phyloP scores from a whole-genome alignment of 805 yeast genomes.

The Suhomyces pyralidae region DNA sequence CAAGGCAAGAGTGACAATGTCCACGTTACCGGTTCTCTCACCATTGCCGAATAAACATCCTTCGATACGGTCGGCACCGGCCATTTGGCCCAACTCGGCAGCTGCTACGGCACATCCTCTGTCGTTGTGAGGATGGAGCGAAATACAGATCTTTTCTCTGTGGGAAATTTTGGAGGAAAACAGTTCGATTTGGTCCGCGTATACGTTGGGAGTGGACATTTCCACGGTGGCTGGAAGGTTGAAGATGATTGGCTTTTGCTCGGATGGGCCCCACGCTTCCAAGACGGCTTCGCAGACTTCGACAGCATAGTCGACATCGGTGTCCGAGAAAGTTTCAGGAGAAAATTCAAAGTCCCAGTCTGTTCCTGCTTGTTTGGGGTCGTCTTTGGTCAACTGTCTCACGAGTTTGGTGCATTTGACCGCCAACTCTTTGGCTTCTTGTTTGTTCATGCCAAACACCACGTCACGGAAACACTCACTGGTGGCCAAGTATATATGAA shows the following conservation, averaged over 20 bases:
- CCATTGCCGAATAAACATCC: slow-evolving; percentile 86
- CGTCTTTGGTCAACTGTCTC: slow-evolving; percentile 66
- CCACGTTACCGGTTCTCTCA: slow-evolving; percentile 86
- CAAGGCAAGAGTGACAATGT: slow-evolving; percentile 71
- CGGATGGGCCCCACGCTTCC: slow-evolving; percentile 68
- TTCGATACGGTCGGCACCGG: slow-evolving; percentile 87
- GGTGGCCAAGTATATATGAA: slow-evolving; percentile 75
- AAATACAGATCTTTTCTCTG: slow-evolving; percentile 68
- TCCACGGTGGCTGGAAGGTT: slow-evolving; percentile 86
- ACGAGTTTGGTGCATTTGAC: slow-evolving; percentile 62
- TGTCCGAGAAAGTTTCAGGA: slow-evolving; percentile 77
- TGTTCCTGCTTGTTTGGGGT: slow-evolving; percentile 49
- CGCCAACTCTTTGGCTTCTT: slow-evolving; percentile 59
- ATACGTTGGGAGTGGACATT: slow-evolving; percentile 75
- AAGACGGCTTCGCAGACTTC: slow-evolving; percentile 73
- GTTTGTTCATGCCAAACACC: slow-evolving; percentile 62
- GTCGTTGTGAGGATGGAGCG: slow-evolving; percentile 81
- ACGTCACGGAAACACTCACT: slow-evolving; percentile 71
- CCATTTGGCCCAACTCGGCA: slow-evolving; percentile 75
- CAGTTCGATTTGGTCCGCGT: slow-evolving; percentile 82
- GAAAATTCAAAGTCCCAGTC: slow-evolving; percentile 76
- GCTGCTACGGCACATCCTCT: slow-evolving; percentile 91
- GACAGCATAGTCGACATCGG: slow-evolving; percentile 60
- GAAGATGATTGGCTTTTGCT: slow-evolving; percentile 66
- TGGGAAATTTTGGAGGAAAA: slow-evolving; percentile 58